Evolutionary conservation across 2,329 filamentous ascomycete genomes (phyloP), one percentile per base, ranked within the genome.

Genomic region (Stagonosporopsis rhizophila): DNA sequence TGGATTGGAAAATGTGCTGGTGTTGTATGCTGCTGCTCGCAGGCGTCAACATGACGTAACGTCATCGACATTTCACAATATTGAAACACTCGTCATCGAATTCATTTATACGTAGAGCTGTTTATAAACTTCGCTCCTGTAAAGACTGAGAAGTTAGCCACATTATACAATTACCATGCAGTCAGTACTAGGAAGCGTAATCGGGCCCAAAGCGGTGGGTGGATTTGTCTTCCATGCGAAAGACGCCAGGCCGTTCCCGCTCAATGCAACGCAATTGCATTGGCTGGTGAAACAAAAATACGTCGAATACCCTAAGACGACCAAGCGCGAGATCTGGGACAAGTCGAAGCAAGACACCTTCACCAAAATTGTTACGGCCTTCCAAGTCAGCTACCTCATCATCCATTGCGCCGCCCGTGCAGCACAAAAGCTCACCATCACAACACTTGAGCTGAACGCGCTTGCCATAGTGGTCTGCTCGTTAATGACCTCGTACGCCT

Each of bases 151-250:
- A 12, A 28, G 9, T 28, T 3, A 27, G 14, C 17, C 19, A 37
- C n/a, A 20, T 6, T 28, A 42, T 6, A 47, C n/a, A 23, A 14
- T 30, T 30, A 30, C 7, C n/a, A 79, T 79, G 77, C 77, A 79
- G 53, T 77, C 78, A 1, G 59, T 72, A 22, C 70, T 79, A 14
- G 69, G 76, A 28, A 74, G 70, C 6, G 60, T 75, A 27, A 60
- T 78, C 35, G 77, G 78, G 2, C 77, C 77, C 0, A 73, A 70
- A 17, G 60, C 77, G 9, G 71, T 77, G 63, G 59, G 63, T 25
- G 58, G 61, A 9, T 60, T 66, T 34, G 28, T 58, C 12, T 47
- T 62, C 11, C 40, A 56, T 32, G 22, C 58, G 1, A 32, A 40
- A 19, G 51, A 60, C n/a, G 23, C 40, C 14, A 27, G 41, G 8